Percentiles rank a stretch among this genome's conserved stretches.
Conservation (phyloP, 441 rosid genomes). For the Gossypium schwendimanii region DNA sequence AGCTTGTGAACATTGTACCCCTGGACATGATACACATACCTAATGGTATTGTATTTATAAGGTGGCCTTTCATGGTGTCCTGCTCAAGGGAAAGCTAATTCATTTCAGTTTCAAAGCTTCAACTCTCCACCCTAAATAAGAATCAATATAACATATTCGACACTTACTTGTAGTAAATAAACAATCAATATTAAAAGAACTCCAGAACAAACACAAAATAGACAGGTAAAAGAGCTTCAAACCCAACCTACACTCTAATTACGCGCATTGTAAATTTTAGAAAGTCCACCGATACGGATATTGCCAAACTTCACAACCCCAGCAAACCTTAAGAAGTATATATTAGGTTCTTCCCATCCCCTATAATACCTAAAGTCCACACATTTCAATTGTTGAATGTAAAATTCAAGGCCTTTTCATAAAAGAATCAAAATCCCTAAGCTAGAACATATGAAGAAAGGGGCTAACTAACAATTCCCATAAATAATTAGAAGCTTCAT, state of each 20-base stretch:
- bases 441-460: background rate
- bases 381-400: background rate
- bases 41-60: conserved; percentile 52
- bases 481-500: conserved; percentile 89
- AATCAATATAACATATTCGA: background rate
- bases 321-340: conserved; percentile 72
- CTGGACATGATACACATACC: conserved; percentile 80
- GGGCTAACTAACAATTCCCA: conserved; percentile 66
- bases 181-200: background rate
- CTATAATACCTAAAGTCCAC: conserved; percentile 56
- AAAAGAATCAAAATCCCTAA: background rate
- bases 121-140: background rate
- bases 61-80: conserved; percentile 90
- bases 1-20: conserved; percentile 85
- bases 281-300: conserved; percentile 82
- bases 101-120: background rate
- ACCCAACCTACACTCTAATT: conserved; percentile 54
- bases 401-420: background rate
- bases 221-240: background rate
- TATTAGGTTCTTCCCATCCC: conserved; percentile 88
- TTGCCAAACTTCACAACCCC: conserved; percentile 85
- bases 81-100: conserved; percentile 23
- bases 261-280: conserved; percentile 66
- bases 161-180: background rate
- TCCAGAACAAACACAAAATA: background rate